These are phyloP conservation scores for Coleophoma eucalyptorum DNA, from an alignment of 2,329 filamentous ascomycete genomes.

Conservation along the genomic window DNA sequence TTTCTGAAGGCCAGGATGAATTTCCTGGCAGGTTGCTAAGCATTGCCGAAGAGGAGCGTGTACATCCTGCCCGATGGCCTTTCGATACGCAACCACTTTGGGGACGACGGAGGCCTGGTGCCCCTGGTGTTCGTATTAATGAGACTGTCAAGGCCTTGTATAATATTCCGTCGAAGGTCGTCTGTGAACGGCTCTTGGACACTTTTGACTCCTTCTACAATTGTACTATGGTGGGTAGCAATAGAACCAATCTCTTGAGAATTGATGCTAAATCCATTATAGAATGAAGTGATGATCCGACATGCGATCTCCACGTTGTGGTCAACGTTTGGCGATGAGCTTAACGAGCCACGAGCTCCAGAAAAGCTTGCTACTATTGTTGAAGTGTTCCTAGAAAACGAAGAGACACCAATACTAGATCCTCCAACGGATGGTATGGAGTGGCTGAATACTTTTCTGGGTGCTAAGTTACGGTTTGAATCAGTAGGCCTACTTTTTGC, in stretches of 20 bases:
- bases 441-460: constrained; percentile 24
- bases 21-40: constrained; percentile 16
- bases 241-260: no score
- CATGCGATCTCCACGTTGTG: constrained; percentile 17
- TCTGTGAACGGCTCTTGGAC: constrained; percentile 14
- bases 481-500: constrained; percentile 23
- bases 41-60: constrained; percentile 19
- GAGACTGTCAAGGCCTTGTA: constrained; percentile 17
- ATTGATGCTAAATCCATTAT: not conserved
- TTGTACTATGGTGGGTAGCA: constrained; percentile 3
- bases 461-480: constrained; percentile 23
- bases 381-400: constrained; percentile 20
- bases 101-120: constrained; percentile 15
- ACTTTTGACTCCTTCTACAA: constrained; percentile 7
- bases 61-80: constrained; percentile 20
- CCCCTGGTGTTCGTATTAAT: constrained; percentile 14
- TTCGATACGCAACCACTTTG: constrained; percentile 18
- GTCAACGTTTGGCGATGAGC: constrained; percentile 13
- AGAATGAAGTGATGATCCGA: constrained; percentile 14
- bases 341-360: constrained; percentile 12
- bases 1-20: constrained; percentile 15
- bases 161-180: constrained; percentile 21
- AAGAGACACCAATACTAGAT: constrained; percentile 17
- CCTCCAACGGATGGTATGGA: constrained; percentile 20
- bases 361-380: constrained; percentile 15